These are phyloP conservation scores for Osmanthus fragrans DNA, from an alignment of 257 asterid genomes.

Conservation along the genomic window DNA sequence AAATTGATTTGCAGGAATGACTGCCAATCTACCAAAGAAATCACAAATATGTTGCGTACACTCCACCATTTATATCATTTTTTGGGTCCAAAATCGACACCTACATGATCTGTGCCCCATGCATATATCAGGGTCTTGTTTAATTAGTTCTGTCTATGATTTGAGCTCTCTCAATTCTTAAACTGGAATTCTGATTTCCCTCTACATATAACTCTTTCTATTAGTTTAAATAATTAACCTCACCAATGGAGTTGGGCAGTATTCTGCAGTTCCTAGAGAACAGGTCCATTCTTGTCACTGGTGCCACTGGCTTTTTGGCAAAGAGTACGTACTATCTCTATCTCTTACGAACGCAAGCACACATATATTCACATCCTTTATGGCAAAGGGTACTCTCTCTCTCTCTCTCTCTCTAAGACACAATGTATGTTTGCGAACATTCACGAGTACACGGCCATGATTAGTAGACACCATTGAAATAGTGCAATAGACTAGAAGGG, in stretches of 20 bases:
- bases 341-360: neutral
- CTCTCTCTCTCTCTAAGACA: neutral
- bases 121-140: neutral
- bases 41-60: neutral
- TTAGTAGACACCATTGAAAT: too few species aligned
- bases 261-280: slow-evolving; percentile 27
- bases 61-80: neutral
- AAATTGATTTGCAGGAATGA: neutral
- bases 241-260: slow-evolving; percentile 30
- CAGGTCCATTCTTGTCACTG: slow-evolving; percentile 34
- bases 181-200: neutral
- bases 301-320: slow-evolving; percentile 38
- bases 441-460: too few species aligned
- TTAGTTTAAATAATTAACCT: neutral
- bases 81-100: neutral
- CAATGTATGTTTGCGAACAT: neutral
- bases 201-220: neutral
- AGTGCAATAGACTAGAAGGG: neutral
- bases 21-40: neutral
- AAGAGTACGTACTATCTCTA: slow-evolving; percentile 17
- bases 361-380: neutral
- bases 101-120: neutral
- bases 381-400: neutral
- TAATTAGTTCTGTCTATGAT: neutral
- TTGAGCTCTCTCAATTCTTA: neutral